Percentiles rank a stretch among this genome's conserved stretches.
Evolutionary conservation across 805 yeast genomes (phyloP).

Genomic region (Maudiozyma serrabonitensis): DNA sequence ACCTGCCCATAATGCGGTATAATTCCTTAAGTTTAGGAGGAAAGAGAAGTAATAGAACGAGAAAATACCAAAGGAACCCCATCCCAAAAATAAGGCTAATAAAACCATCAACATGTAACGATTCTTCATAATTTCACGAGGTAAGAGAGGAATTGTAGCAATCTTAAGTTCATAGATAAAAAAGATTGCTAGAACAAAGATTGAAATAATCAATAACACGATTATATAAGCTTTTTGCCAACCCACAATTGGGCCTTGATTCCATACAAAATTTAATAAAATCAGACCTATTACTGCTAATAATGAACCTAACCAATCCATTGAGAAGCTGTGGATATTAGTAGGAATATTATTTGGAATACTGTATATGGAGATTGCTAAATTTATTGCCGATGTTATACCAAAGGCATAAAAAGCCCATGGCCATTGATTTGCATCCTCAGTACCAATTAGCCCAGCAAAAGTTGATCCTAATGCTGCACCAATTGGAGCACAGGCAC

Average conservation of each 20-base stretch:
- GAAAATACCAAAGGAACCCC: constrained; percentile 75
- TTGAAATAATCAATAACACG: constrained; percentile 44
- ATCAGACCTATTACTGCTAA: constrained; percentile 53
- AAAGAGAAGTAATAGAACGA: constrained; percentile 52
- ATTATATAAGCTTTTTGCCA: constrained; percentile 55
- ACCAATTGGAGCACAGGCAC: constrained; percentile 54
- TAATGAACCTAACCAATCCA: constrained; percentile 46
- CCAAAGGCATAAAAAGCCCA: constrained; percentile 26
- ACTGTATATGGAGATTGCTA: constrained; percentile 12
- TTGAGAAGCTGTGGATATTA: constrained; percentile 18
- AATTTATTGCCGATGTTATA: constrained; percentile 13
- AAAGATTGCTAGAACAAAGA: constrained; percentile 36
- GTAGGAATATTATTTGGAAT: constrained; percentile 25
- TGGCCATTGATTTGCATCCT: constrained; percentile 16
- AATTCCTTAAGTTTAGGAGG: constrained; percentile 39
- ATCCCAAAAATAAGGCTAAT: constrained; percentile 46
- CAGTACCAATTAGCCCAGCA: constrained; percentile 35
- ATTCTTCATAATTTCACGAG: constrained; percentile 37
- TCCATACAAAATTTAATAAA: constrained; percentile 59
- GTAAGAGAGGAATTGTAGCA: constrained; percentile 44
- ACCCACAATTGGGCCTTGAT: constrained; percentile 65
- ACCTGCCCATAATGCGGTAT: constrained; percentile 38
- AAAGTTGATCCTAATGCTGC: constrained; percentile 45
- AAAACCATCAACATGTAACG: constrained; percentile 40
- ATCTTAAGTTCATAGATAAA: constrained; percentile 38